Evolutionary conservation across 1,284 basidiomycete species (phyloP), one percentile per base, ranked within the genome.

Genomic region (Meripilus lineatus): DNA sequence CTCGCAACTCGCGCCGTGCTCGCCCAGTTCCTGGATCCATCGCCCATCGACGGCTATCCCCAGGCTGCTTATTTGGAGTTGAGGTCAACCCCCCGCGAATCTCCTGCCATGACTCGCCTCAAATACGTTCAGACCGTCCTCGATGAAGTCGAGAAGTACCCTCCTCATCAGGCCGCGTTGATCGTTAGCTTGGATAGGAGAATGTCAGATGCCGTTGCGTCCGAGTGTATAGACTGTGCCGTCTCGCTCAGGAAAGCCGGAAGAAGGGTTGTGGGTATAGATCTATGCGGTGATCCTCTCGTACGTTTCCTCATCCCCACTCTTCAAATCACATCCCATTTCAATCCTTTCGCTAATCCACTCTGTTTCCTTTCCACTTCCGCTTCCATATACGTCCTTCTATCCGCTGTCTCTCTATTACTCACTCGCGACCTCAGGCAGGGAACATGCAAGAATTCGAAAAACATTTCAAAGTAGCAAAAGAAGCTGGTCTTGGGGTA

Each of bases 231-330:
- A 0, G 64, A 67, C 8, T 63, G 83, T 15, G 84, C 84, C 0
- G 67, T 75, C 5, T 58, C 62, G 42, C 57, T 92, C 42, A 80
- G 71, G 47, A 50, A 59, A 1, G 72, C 72, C 28, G 84, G 84
- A 0, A 59, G 78, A 36, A 68, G 81, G 3, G 68, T 92, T 2
- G 84, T 91, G 6, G 89, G 87, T 4, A 61, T 93, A 2, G 89
- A 93, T 63, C 63, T 93, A 1, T 90, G 88, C 52, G 89, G 89
- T 0, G 77, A 89, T 62, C 87, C 88, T 0, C 57, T 59, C 46
- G 72, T 75, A 40, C 32, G 65, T 57, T 7, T 21, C 38, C 18
- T 14, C 15, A 20, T 10, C 6, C 2, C 17, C 18, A n/a, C 23
- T n/a, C 14, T 2, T 6, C 21, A 26, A 32, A 42, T 18, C n/a